Evolutionary conservation across 2,329 filamentous ascomycete species (phyloP), one percentile per base, ranked within the genome.

Genomic region (Aspergillus neoniger): DNA sequence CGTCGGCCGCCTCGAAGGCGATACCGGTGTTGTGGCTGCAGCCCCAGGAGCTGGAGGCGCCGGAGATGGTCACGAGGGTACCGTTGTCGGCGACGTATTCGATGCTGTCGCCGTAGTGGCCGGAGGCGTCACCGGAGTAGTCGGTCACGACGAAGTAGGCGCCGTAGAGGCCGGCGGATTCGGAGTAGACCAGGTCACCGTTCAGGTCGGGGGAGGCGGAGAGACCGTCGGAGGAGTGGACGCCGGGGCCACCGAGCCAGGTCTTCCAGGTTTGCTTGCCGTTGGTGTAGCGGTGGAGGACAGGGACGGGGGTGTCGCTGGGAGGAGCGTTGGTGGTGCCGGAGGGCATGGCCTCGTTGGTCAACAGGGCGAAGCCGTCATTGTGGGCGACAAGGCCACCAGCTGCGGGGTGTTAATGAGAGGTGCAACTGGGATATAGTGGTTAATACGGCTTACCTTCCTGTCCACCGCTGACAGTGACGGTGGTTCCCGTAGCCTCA

Each of bases 11-110:
- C 70, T 87, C 86, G 57, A 88, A 82, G 5, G 84, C 85, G 58
- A 88, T 88, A 58, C 86, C 86, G 1, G 85, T 87, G 75, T 88
- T 88, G 79, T 88, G 85, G 5, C 82, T 85, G 77, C 86, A 88
- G 17, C 85, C 86, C 80, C 85, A 88, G 14, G 79, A 77, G 58
- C 81, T 85, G 47, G 81, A 81, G 2, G 85, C 83, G 1, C 83
- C 84, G 1, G 71, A 52, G 61, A 86, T 85, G 10, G 72, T 76
- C 65, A 83, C 74, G 3, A 87, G 72, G 7, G 76, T 79, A 12
- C 86, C 86, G 17, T 77, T 67, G 12, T 79, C 72, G 38, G 74
- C 72, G 28, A 84, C 78, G 57, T 85, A 85, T 65, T 83, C 74
- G 38, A 85, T 80, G 57, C 77, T 82, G 67, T 88, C 86, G 25